phyloP scores from a whole-genome alignment of 768 basidiomycete species.

The Multifurca ochricompacta region DNA sequence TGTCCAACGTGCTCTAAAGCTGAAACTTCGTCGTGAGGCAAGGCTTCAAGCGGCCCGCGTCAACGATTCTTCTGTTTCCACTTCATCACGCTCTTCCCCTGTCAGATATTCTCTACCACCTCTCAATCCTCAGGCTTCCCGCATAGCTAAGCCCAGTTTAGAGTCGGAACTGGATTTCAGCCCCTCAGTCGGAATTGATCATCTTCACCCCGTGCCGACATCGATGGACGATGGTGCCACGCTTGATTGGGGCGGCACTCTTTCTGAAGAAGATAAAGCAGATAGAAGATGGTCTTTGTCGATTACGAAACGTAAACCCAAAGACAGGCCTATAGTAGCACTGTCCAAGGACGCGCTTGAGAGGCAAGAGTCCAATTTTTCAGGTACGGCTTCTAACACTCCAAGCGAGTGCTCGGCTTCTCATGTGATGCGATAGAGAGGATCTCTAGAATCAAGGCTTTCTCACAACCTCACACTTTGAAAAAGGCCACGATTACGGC shows the following conservation, averaged over 20 bases:
- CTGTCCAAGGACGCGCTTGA: slow-evolving; percentile 41
- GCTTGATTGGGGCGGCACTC: slow-evolving; percentile 63
- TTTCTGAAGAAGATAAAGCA: slow-evolving; percentile 45
- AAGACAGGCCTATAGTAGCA: slow-evolving; percentile 43
- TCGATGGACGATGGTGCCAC: slow-evolving; percentile 64
- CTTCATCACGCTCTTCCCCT: slow-evolving; percentile 22
- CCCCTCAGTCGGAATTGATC: slow-evolving; percentile 45
- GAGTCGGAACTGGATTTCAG: slow-evolving; percentile 60
- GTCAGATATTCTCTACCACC: slow-evolving; percentile 24
- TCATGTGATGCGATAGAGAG: slow-evolving; percentile 37
- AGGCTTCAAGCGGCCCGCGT: slow-evolving; percentile 34
- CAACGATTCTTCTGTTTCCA: slow-evolving; percentile 22
- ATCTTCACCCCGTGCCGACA: slow-evolving; percentile 56
- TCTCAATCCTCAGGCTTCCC: slow-evolving; percentile 26
- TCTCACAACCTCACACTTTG: slow-evolving; percentile 44
- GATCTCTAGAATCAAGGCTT: slow-evolving; percentile 43
- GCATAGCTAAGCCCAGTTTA: slow-evolving; percentile 17
- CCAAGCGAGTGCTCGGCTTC: neutral
- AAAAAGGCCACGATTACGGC: slow-evolving; percentile 58
- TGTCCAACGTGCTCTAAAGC: slow-evolving; percentile 63
- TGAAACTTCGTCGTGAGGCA: slow-evolving; percentile 70
- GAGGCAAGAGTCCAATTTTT: slow-evolving; percentile 51
- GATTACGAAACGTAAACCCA: slow-evolving; percentile 51
- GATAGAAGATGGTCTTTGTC: slow-evolving; percentile 58
- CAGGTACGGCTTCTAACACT: slow-evolving; percentile 34